Evolutionary conservation across 148 eudicot genomes (phyloP).

Genomic region (Cornus suecica): DNA sequence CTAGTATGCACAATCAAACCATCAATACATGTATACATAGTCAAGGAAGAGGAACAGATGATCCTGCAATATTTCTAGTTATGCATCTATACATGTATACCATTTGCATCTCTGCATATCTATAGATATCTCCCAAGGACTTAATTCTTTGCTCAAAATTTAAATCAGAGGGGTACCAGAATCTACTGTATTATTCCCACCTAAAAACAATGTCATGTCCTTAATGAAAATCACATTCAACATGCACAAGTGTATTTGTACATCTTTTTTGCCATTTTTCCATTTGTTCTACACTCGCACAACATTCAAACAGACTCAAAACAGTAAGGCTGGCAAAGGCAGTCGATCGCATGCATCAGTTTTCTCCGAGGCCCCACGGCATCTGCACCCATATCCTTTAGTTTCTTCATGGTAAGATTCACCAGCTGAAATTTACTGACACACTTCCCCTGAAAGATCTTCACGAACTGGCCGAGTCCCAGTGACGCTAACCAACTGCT

Average conservation of each 20-base stretch:
- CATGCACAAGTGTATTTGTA: neutral
- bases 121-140: no score
- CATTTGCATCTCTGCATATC: no score
- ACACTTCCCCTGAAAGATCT: slow-evolving; percentile 43
- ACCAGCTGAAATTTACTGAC: slow-evolving; percentile 64
- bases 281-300: neutral
- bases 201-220: no score
- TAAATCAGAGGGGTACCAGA: no score
- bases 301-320: slow-evolving; percentile 22
- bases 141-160: no score
- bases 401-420: slow-evolving; percentile 76
- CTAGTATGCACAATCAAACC: no score
- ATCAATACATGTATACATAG: no score
- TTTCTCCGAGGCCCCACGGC: slow-evolving; percentile 96
- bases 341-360: slow-evolving; percentile 86
- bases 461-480: slow-evolving; percentile 65
- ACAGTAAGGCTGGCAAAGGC: slow-evolving; percentile 56
- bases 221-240: neutral
- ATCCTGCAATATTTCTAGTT: no score
- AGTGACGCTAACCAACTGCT: slow-evolving; percentile 68
- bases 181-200: no score
- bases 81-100: no score
- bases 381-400: slow-evolving; percentile 83
- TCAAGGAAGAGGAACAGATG: no score
- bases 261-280: neutral